Conservation (phyloP, 75 land plant genomes). For the Selaginella moellendorffii region DNA sequence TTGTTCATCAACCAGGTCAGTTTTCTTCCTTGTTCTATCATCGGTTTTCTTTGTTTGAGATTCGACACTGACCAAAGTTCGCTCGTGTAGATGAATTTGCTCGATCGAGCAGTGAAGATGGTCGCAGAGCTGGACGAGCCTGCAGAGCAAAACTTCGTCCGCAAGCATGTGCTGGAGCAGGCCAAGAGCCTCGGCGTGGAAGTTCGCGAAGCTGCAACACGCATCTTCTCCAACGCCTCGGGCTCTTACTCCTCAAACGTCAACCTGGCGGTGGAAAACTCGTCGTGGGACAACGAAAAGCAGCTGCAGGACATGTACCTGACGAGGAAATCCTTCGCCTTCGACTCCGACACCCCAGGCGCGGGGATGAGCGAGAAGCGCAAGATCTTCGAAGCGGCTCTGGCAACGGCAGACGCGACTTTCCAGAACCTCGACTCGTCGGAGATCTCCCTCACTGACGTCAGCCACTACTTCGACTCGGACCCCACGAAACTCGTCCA, state of each 20-base stretch:
- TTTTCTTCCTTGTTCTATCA: too few species aligned
- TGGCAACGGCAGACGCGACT: conserved; percentile 97
- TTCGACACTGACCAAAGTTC: too few species aligned
- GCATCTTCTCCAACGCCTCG: conserved; percentile 95
- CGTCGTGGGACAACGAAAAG: conserved; percentile 97
- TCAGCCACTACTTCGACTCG: conserved; percentile 97
- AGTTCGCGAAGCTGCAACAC: conserved; percentile 78
- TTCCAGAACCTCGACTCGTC: conserved; percentile 99
- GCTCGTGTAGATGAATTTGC: conserved; percentile 75
- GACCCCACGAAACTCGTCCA: conserved; percentile 97
- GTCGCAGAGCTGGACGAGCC: conserved; percentile 99
- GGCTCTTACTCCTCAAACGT: conserved; percentile 98
- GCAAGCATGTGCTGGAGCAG: conserved; percentile 90
- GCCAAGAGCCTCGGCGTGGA: conserved; percentile 43
- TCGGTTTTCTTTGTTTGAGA: too few species aligned
- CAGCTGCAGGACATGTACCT: conserved; percentile 99
- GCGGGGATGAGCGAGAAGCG: conserved; percentile 92
- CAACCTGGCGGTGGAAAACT: conserved; percentile 96
- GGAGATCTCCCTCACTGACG: conserved; percentile 95
- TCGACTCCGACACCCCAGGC: conserved; percentile 88
- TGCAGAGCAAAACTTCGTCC: conserved; percentile 73
- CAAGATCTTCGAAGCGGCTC: conserved; percentile 87
- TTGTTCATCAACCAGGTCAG: conserved; percentile 96
- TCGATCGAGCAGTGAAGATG: conserved; percentile 94
- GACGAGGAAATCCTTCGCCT: conserved; percentile 92